Evolutionary conservation across 73 alveolate genomes (phyloP).

Genomic region (Paramecium biaurelia): DNA sequence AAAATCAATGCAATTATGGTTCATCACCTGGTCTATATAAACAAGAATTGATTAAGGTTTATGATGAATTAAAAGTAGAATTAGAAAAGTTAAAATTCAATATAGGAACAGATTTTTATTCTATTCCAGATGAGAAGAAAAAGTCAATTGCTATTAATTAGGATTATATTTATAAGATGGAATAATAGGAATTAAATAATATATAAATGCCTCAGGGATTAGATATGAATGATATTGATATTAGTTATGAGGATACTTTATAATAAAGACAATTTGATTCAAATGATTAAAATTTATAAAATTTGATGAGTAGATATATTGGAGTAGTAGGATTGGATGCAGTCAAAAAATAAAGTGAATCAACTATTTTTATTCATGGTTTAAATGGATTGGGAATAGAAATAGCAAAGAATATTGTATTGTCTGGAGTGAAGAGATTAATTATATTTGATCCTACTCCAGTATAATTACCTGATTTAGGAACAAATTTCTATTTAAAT

Average conservation of each 20-base stretch:
- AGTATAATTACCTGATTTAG: constrained; percentile 67
- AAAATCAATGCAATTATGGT: neutral
- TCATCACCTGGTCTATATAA: neutral
- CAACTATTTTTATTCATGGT: constrained; percentile 81
- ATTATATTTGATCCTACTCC: constrained; percentile 77
- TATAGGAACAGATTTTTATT: neutral
- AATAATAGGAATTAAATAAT: neutral
- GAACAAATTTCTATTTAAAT: constrained; percentile 84
- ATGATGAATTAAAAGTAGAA: constrained; percentile 19
- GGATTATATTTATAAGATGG: neutral
- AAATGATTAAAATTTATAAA: constrained; percentile 83
- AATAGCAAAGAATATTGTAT: constrained; percentile 92
- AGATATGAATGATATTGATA: neutral
- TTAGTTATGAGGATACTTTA: constrained; percentile 52
- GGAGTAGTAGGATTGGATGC: constrained; percentile 98
- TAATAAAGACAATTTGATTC: constrained; percentile 71
- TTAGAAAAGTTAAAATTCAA: constrained; percentile 13
- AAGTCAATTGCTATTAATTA: neutral
- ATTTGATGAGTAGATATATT: constrained; percentile 93
- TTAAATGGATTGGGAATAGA: constrained; percentile 94
- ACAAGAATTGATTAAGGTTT: neutral
- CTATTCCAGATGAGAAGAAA: neutral
- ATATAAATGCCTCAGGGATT: neutral
- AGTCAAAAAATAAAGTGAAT: constrained; percentile 84
- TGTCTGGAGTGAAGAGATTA: constrained; percentile 94